A percentile compares a stretch with the other conserved stretches of the same genome.
These are phyloP conservation scores for Emergomyces pasteurianus DNA, from an alignment of 2,329 filamentous ascomycete species.

Conservation along the genomic window DNA sequence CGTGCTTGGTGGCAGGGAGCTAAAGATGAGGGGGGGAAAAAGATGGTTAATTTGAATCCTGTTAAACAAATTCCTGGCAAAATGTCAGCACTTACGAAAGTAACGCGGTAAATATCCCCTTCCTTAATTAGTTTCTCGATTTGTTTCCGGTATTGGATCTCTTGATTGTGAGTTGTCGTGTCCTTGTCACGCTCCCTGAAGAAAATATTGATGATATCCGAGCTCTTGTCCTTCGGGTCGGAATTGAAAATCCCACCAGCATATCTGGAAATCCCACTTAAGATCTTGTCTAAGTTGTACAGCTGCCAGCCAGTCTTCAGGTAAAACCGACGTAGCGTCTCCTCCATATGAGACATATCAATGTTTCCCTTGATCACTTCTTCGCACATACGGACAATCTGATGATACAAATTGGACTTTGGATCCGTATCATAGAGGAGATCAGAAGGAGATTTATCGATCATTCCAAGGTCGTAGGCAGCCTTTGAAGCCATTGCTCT, in stretches of 20 bases:
- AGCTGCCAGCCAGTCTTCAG: conserved; percentile 82
- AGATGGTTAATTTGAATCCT: conserved; percentile 16
- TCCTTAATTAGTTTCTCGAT: conserved; percentile 91
- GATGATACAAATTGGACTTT: conserved; percentile 67
- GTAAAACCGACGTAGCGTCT: conserved; percentile 84
- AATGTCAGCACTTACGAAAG: conserved; percentile 57
- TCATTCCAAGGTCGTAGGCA: conserved; percentile 69
- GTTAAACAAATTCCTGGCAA: neutral
- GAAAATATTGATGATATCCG: conserved; percentile 81
- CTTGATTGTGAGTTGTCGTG: conserved; percentile 77
- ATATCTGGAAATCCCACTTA: conserved; percentile 68
- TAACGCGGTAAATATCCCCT: conserved; percentile 78
- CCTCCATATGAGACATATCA: conserved; percentile 75
- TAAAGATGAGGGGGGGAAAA: conserved; percentile 16
- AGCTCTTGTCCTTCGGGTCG: conserved; percentile 86
- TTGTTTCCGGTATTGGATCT: conserved; percentile 82
- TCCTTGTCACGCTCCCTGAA: conserved; percentile 68
- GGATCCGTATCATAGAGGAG: conserved; percentile 59
- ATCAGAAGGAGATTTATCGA: conserved; percentile 60
- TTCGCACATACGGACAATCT: conserved; percentile 74
- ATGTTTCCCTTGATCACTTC: conserved; percentile 73
- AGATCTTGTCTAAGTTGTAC: conserved; percentile 83
- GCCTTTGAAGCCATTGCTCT: conserved; percentile 66
- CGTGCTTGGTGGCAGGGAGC: conserved; percentile 57
- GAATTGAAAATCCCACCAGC: conserved; percentile 71